These are phyloP conservation scores for Athelia sp. DNA, from an alignment of 1,284 basidiomycete species.

Conservation along the genomic window DNA sequence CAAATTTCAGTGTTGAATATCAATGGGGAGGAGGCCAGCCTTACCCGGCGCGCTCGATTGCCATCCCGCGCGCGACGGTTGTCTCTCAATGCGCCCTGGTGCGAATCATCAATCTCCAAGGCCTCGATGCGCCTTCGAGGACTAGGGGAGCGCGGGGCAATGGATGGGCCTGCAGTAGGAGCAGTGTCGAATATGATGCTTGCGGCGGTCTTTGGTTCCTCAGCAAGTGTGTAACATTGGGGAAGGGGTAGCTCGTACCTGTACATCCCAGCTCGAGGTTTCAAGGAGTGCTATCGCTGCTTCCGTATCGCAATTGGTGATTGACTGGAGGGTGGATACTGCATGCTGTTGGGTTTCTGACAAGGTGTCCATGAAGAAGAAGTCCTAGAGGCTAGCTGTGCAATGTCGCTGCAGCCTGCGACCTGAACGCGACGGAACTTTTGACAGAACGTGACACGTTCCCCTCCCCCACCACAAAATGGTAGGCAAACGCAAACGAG, in stretches of 20 bases:
- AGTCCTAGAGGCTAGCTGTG: background rate
- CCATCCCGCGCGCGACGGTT: conserved; percentile 8
- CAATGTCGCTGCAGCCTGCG: too few species aligned
- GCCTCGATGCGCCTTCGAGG: conserved; percentile 9
- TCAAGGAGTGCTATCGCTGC: conserved; percentile 53
- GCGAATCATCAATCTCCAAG: conserved; percentile 48
- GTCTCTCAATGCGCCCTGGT: conserved; percentile 24
- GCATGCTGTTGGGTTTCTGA: conserved; percentile 41
- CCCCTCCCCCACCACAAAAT: background rate
- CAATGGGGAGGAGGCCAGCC: conserved; percentile 8
- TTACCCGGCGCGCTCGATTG: conserved; percentile 12
- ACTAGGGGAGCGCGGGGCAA: conserved; percentile 13
- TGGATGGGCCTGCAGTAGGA: conserved; percentile 15
- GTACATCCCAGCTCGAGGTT: conserved; percentile 64
- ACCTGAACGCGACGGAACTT: too few species aligned
- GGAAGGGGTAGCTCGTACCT: conserved; percentile 35
- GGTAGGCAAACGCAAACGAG: background rate
- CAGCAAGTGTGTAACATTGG: background rate
- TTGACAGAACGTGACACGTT: background rate
- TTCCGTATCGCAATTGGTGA: conserved; percentile 57
- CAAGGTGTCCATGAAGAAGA: conserved; percentile 30
- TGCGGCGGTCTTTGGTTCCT: conserved; percentile 42
- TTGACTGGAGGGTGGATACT: conserved; percentile 46
- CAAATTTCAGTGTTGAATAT: conserved; percentile 6
- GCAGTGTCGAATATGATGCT: conserved; percentile 52